phyloP scores from a whole-genome alignment of 2,329 filamentous ascomycete genomes.

The Microcera coccophila region DNA sequence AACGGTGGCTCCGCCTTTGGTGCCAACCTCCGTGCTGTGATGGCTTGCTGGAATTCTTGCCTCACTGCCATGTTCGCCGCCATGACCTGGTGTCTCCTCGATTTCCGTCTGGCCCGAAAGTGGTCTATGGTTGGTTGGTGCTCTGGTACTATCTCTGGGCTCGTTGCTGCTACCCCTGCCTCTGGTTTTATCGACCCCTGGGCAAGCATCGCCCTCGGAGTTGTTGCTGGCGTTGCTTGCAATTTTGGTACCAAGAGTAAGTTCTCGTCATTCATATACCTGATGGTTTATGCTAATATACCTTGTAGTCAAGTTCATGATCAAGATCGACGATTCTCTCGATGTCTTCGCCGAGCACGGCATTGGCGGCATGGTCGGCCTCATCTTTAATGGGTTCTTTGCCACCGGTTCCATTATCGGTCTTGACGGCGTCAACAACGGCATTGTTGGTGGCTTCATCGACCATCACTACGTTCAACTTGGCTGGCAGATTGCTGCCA shows the following conservation, averaged over 20 bases:
- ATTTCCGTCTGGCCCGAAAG: slow-evolving; percentile 90
- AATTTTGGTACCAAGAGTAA: slow-evolving; percentile 63
- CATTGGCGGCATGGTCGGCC: slow-evolving; percentile 64
- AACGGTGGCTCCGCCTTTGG: slow-evolving; percentile 95
- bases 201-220: slow-evolving; percentile 63
- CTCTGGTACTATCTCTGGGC: slow-evolving; percentile 66
- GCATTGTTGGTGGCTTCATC: slow-evolving; percentile 64
- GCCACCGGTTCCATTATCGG: slow-evolving; percentile 67
- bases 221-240: slow-evolving; percentile 61
- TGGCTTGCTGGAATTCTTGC: slow-evolving; percentile 98
- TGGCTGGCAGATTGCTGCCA: slow-evolving; percentile 77
- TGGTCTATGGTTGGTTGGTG: slow-evolving; percentile 81
- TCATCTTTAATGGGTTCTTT: slow-evolving; percentile 71
- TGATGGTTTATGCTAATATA: slow-evolving; percentile 2
- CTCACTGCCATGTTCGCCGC: slow-evolving; percentile 87
- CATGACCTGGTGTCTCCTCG: slow-evolving; percentile 90
- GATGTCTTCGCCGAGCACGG: slow-evolving; percentile 71
- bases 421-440: slow-evolving; percentile 72
- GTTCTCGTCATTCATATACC: slow-evolving; percentile 13
- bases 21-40: slow-evolving; percentile 86
- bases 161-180: slow-evolving; percentile 66
- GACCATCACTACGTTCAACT: slow-evolving; percentile 70
- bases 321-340: slow-evolving; percentile 66
- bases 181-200: slow-evolving; percentile 66
- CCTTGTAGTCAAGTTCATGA: slow-evolving; percentile 52